Evolutionary conservation across 116 monocot species (phyloP).

Genomic region (Posidonia oceanica): DNA sequence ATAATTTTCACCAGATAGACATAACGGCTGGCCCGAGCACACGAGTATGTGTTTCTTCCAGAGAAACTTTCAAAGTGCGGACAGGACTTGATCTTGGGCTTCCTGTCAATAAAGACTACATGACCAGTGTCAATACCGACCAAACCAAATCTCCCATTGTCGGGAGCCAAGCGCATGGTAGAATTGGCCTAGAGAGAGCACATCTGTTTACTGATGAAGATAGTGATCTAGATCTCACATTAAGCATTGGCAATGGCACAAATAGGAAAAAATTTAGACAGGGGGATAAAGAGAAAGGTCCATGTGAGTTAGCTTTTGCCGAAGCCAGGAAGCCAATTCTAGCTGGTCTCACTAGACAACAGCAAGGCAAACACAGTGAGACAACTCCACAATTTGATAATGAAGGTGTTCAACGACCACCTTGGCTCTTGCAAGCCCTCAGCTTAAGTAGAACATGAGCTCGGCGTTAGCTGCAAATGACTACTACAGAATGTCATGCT

Average conservation of each 20-base stretch:
- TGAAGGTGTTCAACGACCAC: conserved; percentile 7
- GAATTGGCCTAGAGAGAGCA: neutral
- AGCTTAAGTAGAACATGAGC: conserved; percentile 11
- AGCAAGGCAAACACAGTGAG: neutral
- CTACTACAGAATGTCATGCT: too few relatives aligned
- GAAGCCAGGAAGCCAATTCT: conserved; percentile 1
- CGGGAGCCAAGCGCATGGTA: neutral
- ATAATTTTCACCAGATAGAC: conserved; percentile 4
- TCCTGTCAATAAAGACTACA: neutral
- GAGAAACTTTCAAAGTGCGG: conserved; percentile 2
- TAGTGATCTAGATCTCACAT: conserved; percentile 23
- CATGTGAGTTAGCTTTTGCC: neutral
- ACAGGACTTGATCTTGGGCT: conserved; percentile 12
- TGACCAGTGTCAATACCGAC: too few relatives aligned
- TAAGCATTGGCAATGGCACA: conserved; percentile 24
- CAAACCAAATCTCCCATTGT: neutral
- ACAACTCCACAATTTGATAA: neutral
- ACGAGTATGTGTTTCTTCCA: neutral
- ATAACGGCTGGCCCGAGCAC: conserved; percentile 9
- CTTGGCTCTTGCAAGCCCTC: conserved; percentile 11
- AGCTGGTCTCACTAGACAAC: neutral
- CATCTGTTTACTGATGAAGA: conserved; percentile 8
- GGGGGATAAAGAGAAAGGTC: neutral
- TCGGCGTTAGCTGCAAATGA: neutral
- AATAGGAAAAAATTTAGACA: conserved; percentile 9